phyloP scores from a whole-genome alignment of 371 early-diverging fungal species.

The Mortierella sp. region DNA sequence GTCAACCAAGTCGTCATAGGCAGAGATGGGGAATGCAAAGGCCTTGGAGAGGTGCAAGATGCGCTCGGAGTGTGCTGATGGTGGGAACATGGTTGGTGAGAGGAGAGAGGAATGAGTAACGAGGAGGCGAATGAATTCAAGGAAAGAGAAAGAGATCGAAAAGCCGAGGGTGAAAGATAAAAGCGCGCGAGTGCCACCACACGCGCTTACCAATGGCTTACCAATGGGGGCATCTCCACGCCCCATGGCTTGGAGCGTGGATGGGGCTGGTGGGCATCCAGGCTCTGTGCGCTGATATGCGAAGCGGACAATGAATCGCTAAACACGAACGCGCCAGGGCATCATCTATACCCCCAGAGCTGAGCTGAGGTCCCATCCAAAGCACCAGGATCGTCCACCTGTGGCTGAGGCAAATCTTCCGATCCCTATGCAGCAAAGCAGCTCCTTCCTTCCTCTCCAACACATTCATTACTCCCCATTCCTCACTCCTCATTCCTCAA shows the following conservation, averaged over 20 bases:
- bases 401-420: no score
- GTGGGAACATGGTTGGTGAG: slow-evolving; percentile 5
- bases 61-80: slow-evolving; percentile 7
- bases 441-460: background rate
- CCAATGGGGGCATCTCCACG: no score
- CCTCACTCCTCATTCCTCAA: slow-evolving; percentile 1
- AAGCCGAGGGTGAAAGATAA: background rate
- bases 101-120: background rate
- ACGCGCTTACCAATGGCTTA: no score
- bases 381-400: no score
- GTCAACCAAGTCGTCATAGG: slow-evolving; percentile 54
- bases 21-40: slow-evolving; percentile 45
- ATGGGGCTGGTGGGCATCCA: no score
- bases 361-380: background rate
- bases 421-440: no score
- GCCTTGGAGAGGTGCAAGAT: slow-evolving; percentile 28
- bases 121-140: background rate
- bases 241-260: no score
- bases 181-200: no score
- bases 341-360: no score
- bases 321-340: no score
- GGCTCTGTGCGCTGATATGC: no score
- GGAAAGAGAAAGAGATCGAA: background rate
- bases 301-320: no score
- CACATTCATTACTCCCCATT: background rate